phyloP scores from a whole-genome alignment of 768 basidiomycete genomes.

The Tylopilus sp. region DNA sequence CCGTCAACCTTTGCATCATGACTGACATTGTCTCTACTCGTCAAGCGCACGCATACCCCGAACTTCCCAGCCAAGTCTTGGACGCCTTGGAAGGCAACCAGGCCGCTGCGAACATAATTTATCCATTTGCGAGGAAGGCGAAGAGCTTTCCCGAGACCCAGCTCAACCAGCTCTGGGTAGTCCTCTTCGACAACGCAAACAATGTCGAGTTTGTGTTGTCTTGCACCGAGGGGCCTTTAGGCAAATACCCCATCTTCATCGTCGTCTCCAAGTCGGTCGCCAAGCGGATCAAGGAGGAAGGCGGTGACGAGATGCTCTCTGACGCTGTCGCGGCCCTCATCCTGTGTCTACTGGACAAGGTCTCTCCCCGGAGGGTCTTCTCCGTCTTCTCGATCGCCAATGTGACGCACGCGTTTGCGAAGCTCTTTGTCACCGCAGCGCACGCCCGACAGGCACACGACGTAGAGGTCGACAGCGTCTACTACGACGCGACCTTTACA shows the following conservation, averaged over 20 bases:
- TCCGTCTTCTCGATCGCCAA: slow-evolving; percentile 60
- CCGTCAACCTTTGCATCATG: slow-evolving; percentile 16
- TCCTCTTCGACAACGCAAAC: slow-evolving; percentile 14
- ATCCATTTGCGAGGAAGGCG: slow-evolving; percentile 35
- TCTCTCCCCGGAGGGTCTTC: slow-evolving; percentile 33
- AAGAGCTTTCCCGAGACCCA: background rate
- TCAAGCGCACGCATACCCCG: slow-evolving; percentile 4
- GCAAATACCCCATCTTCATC: slow-evolving; percentile 14
- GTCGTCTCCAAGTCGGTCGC: slow-evolving; percentile 9
- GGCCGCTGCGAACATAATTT: slow-evolving; percentile 36
- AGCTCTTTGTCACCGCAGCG: slow-evolving; percentile 40
- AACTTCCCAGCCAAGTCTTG: slow-evolving; percentile 27
- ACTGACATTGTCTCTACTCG: background rate
- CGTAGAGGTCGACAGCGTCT: slow-evolving; percentile 36
- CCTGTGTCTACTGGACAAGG: slow-evolving; percentile 6
- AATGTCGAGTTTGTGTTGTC: slow-evolving; percentile 10
- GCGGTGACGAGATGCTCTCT: background rate
- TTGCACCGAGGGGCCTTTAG: slow-evolving; percentile 2
- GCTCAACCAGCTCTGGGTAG: slow-evolving; percentile 29
- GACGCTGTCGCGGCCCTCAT: slow-evolving; percentile 5
- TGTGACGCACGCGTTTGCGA: slow-evolving; percentile 44
- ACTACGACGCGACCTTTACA: slow-evolving; percentile 60
- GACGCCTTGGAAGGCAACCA: slow-evolving; percentile 30
- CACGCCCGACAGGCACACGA: background rate
- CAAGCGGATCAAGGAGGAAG: background rate